phyloP scores from a whole-genome alignment of 2,329 filamentous ascomycete species.

The Fusarium sulawesiense region DNA sequence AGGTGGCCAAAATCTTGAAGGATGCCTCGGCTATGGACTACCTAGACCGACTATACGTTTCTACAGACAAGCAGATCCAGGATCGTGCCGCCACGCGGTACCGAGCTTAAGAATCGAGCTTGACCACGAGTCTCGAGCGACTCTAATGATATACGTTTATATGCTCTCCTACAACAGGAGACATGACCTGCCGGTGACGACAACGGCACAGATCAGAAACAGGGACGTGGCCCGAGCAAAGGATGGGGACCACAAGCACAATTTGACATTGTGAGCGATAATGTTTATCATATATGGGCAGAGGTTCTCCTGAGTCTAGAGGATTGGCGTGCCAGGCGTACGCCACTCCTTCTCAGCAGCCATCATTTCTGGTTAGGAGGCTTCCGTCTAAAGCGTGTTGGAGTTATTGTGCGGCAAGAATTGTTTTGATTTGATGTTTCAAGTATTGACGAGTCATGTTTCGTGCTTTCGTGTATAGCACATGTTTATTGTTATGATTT shows the following conservation, averaged over 20 bases:
- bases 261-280: constrained; percentile 47
- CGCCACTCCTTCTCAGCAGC: constrained; percentile 35
- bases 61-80: constrained; percentile 82
- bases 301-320: constrained; percentile 24
- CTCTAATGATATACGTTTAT: constrained; percentile 47
- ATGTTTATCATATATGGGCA: constrained; percentile 46
- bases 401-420: constrained; percentile 41
- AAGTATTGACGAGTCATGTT: constrained; percentile 28
- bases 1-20: constrained; percentile 88
- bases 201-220: constrained; percentile 46
- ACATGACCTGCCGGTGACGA: constrained; percentile 43
- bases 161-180: constrained; percentile 39
- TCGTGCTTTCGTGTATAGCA: constrained; percentile 31
- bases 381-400: constrained; percentile 40
- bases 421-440: constrained; percentile 28
- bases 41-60: constrained; percentile 82
- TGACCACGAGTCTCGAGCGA: constrained; percentile 40
- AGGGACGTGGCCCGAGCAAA: constrained; percentile 37
- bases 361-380: constrained; percentile 39
- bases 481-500: constrained; percentile 27
- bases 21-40: constrained; percentile 86
- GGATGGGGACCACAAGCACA: constrained; percentile 28
- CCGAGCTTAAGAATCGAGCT: constrained; percentile 46
- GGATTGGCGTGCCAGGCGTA: constrained; percentile 27
- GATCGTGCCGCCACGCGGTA: constrained; percentile 63